A percentile compares a stretch with the other conserved stretches of the same genome.
These are phyloP conservation scores for Monilinia fructicola DNA, from an alignment of 2,329 filamentous ascomycete species.

Conservation along the genomic window DNA sequence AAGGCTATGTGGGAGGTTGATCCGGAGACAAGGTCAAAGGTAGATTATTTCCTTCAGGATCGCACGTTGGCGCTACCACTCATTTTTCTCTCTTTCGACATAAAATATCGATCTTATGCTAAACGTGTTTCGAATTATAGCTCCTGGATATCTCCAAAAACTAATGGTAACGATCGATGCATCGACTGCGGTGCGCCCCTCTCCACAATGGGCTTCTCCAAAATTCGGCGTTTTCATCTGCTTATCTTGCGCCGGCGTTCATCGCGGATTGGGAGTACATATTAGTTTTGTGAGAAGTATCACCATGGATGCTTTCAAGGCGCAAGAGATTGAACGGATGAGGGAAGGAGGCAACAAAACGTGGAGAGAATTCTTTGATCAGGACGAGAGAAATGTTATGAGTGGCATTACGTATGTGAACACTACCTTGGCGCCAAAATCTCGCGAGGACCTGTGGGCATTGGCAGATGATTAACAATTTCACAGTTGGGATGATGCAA, in stretches of 20 bases:
- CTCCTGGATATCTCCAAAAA: constrained; percentile 90
- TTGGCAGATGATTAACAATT: constrained; percentile 21
- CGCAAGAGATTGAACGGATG: constrained; percentile 90
- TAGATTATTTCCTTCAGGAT: constrained; percentile 44
- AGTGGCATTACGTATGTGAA: constrained; percentile 51
- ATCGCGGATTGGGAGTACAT: constrained; percentile 92
- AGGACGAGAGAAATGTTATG: constrained; percentile 64
- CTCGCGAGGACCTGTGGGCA: not conserved
- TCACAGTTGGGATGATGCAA: constrained; percentile 69
- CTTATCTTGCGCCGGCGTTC: constrained; percentile 89
- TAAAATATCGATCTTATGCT: constrained; percentile 25
- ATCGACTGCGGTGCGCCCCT: constrained; percentile 95
- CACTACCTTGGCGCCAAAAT: constrained; percentile 7
- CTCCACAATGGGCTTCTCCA: constrained; percentile 95
- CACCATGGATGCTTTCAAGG: constrained; percentile 98
- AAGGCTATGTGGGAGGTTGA: constrained; percentile 98
- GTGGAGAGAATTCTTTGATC: constrained; percentile 85
- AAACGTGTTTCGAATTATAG: constrained; percentile 48
- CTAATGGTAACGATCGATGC: constrained; percentile 83
- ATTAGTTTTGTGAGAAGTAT: constrained; percentile 98
- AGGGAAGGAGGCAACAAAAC: constrained; percentile 83
- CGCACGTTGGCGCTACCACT: not conserved
- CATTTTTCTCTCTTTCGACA: not conserved
- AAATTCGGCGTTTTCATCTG: constrained; percentile 99
- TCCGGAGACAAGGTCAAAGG: constrained; percentile 94